Evolutionary conservation across 495 filamentous ascomycete genomes (phyloP), one percentile per base, ranked within the genome.

Genomic region (Darksidea phi): DNA sequence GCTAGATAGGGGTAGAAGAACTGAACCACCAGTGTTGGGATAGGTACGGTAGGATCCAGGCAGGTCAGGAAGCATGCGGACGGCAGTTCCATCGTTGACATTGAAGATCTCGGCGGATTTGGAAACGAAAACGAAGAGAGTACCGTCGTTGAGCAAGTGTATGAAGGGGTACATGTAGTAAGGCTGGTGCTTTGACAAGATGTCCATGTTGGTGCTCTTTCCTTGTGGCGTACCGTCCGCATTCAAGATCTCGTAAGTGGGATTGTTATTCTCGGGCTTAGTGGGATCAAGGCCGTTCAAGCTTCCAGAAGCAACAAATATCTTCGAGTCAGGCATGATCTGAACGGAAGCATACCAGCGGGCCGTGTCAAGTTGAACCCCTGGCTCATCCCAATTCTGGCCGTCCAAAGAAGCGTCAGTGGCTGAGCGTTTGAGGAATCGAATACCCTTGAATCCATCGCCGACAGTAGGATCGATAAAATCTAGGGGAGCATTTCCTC

Each of bases 131-230:
- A 86, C 72, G 67, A 84, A 86, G 1, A 86, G 57, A 5, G 70
- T 71, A n/a, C 83, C 82, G 60, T 84, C 73, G 13, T 71, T 73
- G 17, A 86, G 74, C 0, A 86, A 74, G 61, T 84, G 82, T 37
- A 86, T 70, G 69, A 86, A 84, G 2, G 84, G 84, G 66, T 86
- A 86, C 83, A 85, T 84, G 63, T 84, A 86, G 70, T 86, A 85
- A 5, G 84, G 84, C 66, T 86, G 79, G 52, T 82, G 83, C 65
- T 77, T 78, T 24, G 69, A 74, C 24, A 86, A 70, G 43, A 86
- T 80, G 0, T 74, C 71, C 72, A 86, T 72, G 1, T 68, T 60
- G 17, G 78, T 75, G 65, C 73, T 83, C 7, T 69, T 56, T 28
- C 80, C 80, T 26, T 64, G 54, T 6, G 73, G 70, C 6, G 76